Evolutionary conservation across 345 rosid genomes (phyloP).

Genomic region (Syzygium aromaticum): DNA sequence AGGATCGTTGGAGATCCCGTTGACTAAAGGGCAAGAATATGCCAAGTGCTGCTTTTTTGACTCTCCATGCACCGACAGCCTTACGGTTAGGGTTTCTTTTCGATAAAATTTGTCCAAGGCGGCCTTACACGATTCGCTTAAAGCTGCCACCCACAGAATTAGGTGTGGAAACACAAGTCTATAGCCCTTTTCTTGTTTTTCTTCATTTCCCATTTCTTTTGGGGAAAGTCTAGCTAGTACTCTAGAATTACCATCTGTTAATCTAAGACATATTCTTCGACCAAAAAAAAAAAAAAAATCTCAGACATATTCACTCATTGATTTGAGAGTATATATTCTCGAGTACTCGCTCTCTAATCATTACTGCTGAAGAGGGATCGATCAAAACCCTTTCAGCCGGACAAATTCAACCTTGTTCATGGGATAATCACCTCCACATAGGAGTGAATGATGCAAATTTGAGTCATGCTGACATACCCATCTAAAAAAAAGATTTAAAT

Average conservation of each 20-base stretch:
- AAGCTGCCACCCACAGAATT: background rate
- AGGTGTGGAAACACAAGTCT: background rate
- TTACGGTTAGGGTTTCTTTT: background rate
- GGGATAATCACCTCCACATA: background rate
- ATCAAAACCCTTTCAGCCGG: background rate
- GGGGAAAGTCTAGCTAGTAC: background rate
- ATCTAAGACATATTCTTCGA: too few relatives aligned
- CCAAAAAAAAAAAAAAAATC: background rate
- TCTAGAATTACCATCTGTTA: background rate
- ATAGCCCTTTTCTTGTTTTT: background rate
- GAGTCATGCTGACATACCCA: background rate
- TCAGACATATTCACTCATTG: background rate
- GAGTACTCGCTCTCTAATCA: background rate
- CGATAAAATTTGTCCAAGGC: background rate
- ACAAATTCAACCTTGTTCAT: background rate
- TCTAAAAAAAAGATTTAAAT: background rate
- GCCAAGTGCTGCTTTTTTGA: background rate
- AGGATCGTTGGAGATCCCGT: slow-evolving; percentile 1
- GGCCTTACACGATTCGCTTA: background rate
- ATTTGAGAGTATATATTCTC: background rate
- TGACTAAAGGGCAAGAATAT: slow-evolving; percentile 8
- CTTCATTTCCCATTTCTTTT: background rate
- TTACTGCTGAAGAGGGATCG: background rate
- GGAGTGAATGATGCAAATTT: background rate
- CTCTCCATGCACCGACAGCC: background rate